phyloP scores from a whole-genome alignment of 2,329 filamentous ascomycete genomes.

The Beauveria brongniartii region DNA sequence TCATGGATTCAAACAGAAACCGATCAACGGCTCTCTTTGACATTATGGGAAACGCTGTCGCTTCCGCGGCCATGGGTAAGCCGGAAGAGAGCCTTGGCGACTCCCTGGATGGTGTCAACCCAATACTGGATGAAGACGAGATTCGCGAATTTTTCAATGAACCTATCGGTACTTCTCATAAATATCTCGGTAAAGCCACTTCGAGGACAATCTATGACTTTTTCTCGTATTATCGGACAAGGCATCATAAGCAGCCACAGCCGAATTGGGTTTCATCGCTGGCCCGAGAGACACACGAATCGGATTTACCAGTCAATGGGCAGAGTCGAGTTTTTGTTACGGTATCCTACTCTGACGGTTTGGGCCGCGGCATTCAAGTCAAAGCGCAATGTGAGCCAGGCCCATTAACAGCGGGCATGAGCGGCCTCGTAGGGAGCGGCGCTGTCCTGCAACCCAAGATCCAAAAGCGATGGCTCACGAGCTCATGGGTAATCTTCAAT shows the following conservation, averaged over 20 bases:
- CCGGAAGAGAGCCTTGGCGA: slow-evolving; percentile 9
- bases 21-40: slow-evolving; percentile 3
- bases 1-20: slow-evolving; percentile 11
- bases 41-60: slow-evolving; percentile 6
- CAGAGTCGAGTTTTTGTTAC: slow-evolving; percentile 1
- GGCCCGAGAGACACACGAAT: slow-evolving; percentile 2
- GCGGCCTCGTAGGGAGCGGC: neutral
- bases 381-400: slow-evolving; percentile 10
- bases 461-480: slow-evolving; percentile 14
- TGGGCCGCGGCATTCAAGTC: slow-evolving; percentile 6
- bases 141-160: neutral
- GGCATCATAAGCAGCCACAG: neutral
- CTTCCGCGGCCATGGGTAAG: slow-evolving; percentile 8
- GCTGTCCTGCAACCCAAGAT: neutral
- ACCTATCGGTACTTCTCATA: neutral
- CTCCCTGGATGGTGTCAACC: neutral
- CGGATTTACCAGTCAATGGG: neutral
- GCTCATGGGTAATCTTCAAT: slow-evolving; percentile 17
- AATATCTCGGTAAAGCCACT: neutral
- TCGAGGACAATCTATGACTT: slow-evolving; percentile 5
- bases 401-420: neutral
- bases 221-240: slow-evolving; percentile 7
- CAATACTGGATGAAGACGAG: neutral
- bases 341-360: slow-evolving; percentile 7
- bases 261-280: slow-evolving; percentile 8